Percentiles rank a stretch among this genome's conserved stretches.
Conservation (phyloP, 805 yeast species). For the Scheffersomyces spartinae region DNA sequence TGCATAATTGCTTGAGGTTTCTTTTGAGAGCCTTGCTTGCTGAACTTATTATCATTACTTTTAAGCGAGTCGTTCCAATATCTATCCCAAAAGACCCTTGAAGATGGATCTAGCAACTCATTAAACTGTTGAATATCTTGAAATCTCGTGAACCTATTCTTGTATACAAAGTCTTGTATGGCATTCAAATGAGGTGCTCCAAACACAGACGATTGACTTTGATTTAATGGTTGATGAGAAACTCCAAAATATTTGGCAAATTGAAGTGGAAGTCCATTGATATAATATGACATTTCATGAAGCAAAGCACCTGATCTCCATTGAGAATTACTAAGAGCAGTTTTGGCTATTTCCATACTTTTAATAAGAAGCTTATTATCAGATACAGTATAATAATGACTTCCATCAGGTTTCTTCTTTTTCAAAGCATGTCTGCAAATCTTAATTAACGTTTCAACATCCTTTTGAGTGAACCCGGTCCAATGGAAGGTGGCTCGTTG, state of each 20-base stretch:
- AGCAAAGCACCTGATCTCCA: conserved; percentile 49
- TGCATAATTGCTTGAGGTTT: conserved; percentile 19
- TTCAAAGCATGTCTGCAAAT: conserved; percentile 37
- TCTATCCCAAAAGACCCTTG: conserved; percentile 38
- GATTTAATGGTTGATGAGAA: conserved; percentile 13
- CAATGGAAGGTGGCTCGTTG: conserved; percentile 63
- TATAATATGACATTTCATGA: conserved; percentile 57
- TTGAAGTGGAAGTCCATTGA: conserved; percentile 30
- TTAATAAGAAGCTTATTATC: conserved; percentile 33
- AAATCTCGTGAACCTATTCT: conserved; percentile 33
- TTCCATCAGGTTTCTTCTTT: conserved; percentile 15
- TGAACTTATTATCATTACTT: conserved; percentile 24
- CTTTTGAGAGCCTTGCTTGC: conserved; percentile 22
- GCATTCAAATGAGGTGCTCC: conserved; percentile 50
- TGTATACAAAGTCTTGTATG: conserved; percentile 41
- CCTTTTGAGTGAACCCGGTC: conserved; percentile 59
- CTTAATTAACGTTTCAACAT: conserved; percentile 39
- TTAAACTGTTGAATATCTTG: conserved; percentile 15
- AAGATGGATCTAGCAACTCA: conserved; percentile 17
- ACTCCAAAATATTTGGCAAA: conserved; percentile 33
- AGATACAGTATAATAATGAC: conserved; percentile 13
- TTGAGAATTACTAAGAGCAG: conserved; percentile 38
- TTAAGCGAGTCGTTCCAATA: conserved; percentile 38
- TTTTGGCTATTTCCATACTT: conserved; percentile 33
- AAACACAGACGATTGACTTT: too few species aligned